Evolutionary conservation across 768 basidiomycete genomes (phyloP), one percentile per base, ranked within the genome.

Genomic region (Hypholoma sublateritium): DNA sequence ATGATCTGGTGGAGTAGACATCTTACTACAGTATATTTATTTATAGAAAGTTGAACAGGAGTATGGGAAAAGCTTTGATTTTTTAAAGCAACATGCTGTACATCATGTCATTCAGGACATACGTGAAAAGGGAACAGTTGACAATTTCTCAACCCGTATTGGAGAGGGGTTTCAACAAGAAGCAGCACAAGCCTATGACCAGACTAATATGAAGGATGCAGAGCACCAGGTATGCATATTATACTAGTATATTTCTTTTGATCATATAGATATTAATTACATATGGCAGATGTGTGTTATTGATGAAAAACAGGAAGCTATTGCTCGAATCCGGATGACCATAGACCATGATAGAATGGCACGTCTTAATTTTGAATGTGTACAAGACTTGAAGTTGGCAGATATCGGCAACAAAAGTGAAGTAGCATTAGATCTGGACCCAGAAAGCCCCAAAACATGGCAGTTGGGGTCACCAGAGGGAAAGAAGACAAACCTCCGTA

Each of bases 241-340:
- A n/a, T n/a, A n/a, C 14, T 43, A 32, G 60, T 56, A 13, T 17
- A 14, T 55, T 43, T 13, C 43, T 32, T 6, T 3, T n/a, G 41
- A 45, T n/a, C 21, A 56, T 50, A 13, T 50, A 36, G 25, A 50
- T 17, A 24, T 12, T n/a, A 4, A 21, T n/a, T 43, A 45, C 21
- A 60, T 17, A 59, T 22, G 13, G 55, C 19, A 70, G 67, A 68
- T 69, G 63, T 39, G 37, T 25, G 50, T 50, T n/a, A 67, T 68
- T 42, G 67, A 71, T 44, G 62, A 71, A 46, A 68, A 59, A 14
- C 65, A 68, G 50, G 70, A 71, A 50, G 64, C 65, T 0, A 60
- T 71, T 37, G 71, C 69, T 5, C 43, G 48, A 5, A 72, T 72
- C 19, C 59, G 59, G 6, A 68, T 67, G 62, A 59, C 61, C 4